A percentile compares a stretch with the other conserved stretches of the same genome.
Evolutionary conservation across 2,329 filamentous ascomycete species (phyloP).

Genomic region (Ceratocystis ficicola): DNA sequence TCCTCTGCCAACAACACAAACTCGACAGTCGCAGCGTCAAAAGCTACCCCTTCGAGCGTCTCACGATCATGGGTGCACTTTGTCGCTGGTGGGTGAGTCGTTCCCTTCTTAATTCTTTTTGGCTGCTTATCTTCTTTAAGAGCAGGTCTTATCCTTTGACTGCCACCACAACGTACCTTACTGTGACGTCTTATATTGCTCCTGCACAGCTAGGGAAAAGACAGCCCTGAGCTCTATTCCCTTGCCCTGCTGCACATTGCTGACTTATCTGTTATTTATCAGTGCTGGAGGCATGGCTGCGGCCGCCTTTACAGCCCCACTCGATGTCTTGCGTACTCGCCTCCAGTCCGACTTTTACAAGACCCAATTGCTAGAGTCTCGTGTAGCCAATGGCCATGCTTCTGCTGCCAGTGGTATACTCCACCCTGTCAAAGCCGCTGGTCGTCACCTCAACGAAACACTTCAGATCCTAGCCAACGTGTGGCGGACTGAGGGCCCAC

Average conservation of each 20-base stretch:
- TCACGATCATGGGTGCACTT: constrained; percentile 85
- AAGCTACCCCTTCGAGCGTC: constrained; percentile 32
- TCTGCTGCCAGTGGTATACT: constrained; percentile 30
- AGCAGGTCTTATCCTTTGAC: background rate
- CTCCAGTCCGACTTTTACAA: constrained; percentile 90
- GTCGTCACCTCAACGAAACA: constrained; percentile 72
- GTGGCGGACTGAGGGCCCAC: constrained; percentile 66
- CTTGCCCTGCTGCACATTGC: background rate
- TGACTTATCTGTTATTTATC: constrained; percentile 17
- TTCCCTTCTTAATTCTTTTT: constrained; percentile 1
- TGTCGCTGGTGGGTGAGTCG: constrained; percentile 69
- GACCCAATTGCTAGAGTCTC: constrained; percentile 58
- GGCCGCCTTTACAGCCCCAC: constrained; percentile 80
- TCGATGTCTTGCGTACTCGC: constrained; percentile 87
- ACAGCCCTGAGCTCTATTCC: background rate
- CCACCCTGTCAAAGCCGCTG: constrained; percentile 51
- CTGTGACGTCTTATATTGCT: no score
- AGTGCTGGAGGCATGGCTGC: constrained; percentile 85
- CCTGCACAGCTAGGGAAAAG: background rate
- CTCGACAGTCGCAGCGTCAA: background rate
- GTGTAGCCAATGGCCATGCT: constrained; percentile 44
- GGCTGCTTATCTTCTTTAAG: background rate
- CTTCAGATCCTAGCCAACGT: constrained; percentile 74
- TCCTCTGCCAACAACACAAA: background rate
- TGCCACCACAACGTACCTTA: background rate